Evolutionary conservation across 2,329 filamentous ascomycete genomes (phyloP), one percentile per base, ranked within the genome.

Genomic region (Fonsecaea erecta): DNA sequence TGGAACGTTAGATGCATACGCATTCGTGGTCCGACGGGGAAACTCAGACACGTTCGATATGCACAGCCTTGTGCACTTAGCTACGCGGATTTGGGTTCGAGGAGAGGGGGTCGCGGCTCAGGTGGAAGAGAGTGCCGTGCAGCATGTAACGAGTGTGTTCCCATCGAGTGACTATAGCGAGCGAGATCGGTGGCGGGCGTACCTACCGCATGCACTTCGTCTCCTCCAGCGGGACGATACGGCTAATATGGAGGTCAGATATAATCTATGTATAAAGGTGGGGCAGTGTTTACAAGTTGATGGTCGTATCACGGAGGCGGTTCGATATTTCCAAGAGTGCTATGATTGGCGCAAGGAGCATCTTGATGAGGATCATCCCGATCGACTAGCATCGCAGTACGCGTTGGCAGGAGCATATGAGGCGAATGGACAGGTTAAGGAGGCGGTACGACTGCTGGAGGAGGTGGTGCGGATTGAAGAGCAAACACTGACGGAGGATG

Each of bases 51-150:
- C 52, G 11, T 57, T 57, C 54, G 71, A 74, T 48, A 65, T 76
- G 16, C 74, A 78, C 67, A 65, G 68, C 18, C 71, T 78, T 1
- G 76, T 78, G 9, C 73, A 75, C 55, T 61, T 77, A 24, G 73
- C 75, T 11, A 77, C 69, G 24, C 66, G 72, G 35, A 71, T 67
- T 35, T 78, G 75, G 76, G 53, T 78, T 14, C 68, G 58, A 65
- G 48, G 67, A 40, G 53, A 74, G 14, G 73, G 73, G 32, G 1
- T 30, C 34, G 30, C 35, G 26, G 53, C 18, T 9, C 3, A 12
- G 16, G 32, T 43, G 51, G 51, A 43, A 24, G 21, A 62, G 30
- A 56, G 21, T 26, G 52, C 60, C 14, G 26, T 62, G 2, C n/a
- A 28, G 34, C 52, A 57, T 43, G 32, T 62, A 4, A 28, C 32